Evolutionary conservation across 768 basidiomycete species (phyloP), one percentile per base, ranked within the genome.

Genomic region (Thelephora ganbajun): DNA sequence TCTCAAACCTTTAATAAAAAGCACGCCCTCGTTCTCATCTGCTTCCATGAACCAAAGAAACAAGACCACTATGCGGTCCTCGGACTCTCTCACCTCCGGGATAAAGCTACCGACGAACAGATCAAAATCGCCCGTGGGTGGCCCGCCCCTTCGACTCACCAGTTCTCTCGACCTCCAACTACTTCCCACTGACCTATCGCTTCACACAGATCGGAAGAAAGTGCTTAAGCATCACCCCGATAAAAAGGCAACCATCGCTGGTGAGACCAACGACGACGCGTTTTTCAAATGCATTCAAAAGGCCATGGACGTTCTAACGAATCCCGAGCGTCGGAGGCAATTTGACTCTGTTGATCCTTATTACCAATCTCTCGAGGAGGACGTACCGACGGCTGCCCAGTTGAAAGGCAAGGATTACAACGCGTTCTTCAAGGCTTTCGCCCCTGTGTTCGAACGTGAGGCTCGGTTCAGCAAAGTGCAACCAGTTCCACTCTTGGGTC

Each of bases 271-370:
- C 69, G 93, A 97, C 64, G 94, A 99, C 57, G 82, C 81, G 0
- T 98, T 99, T 73, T 99, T 99, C 86, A 99, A 99, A 68, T 99
- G 96, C 63, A 98, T 99, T 55, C 83, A 88, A 68, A 99, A 99
- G 66, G 94, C 94, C n/a, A 77, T 85, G 66, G 96, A 99, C 56
- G 82, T 91, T 36, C 80, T 99, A 48, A 83, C 80, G 41, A 75
- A 94, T 65, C 59, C 79, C 18, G 91, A 97, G 60, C 81, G 81
- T 57, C 80, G 91, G 49, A 80, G 88, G 43, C 92, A 97, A 63
- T 99, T 94, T 67, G 96, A 99, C 66, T 93, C 90, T 2, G 89
- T 96, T 47, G 94, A 99, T 65, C 86, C 84, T 33, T 62, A 72
- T 48, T 83, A 79, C 60, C 62, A 80, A 30, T 76, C 78, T 42